Evolutionary conservation across 768 basidiomycete species (phyloP).

Genomic region (Pleurotus sapidus): DNA sequence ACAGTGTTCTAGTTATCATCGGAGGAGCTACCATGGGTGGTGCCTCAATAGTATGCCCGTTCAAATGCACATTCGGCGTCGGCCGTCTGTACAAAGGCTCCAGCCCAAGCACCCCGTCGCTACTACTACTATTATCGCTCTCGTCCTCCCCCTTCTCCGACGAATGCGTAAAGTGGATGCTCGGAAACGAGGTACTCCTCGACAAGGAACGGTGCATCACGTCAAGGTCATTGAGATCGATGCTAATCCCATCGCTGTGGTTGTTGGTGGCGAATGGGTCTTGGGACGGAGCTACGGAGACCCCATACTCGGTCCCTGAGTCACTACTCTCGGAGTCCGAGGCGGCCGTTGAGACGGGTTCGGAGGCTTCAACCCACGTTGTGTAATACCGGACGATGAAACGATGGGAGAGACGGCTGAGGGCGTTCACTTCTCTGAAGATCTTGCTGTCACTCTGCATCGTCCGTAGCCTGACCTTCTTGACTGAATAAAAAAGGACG

Average conservation of each 20-base stretch:
- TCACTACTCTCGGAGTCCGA: constrained; percentile 46
- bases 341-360: constrained; percentile 47
- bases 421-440: constrained; percentile 85
- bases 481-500: constrained; percentile 44
- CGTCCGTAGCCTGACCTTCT: constrained; percentile 82
- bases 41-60: constrained; percentile 2
- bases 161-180: constrained; percentile 74
- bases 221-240: constrained; percentile 63
- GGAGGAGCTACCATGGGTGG: constrained; percentile 20
- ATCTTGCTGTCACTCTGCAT: constrained; percentile 83
- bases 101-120: constrained; percentile 34
- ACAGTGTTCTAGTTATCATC: constrained; percentile 58
- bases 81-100: constrained; percentile 27
- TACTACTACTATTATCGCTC: constrained; percentile 34
- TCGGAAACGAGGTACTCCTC: constrained; percentile 63
- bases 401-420: constrained; percentile 85
- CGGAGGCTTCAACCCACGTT: constrained; percentile 81
- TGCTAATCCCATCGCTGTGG: constrained; percentile 54
- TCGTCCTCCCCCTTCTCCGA: constrained; percentile 18
- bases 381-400: constrained; percentile 92
- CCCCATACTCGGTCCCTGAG: constrained; percentile 42
- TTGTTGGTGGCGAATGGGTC: constrained; percentile 25
- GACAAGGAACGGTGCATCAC: constrained; percentile 39
- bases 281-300: constrained; percentile 48
- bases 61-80: constrained; percentile 6